These are phyloP conservation scores for Helotiales sp. DNA, from an alignment of 2,329 filamentous ascomycete genomes.

Conservation along the genomic window DNA sequence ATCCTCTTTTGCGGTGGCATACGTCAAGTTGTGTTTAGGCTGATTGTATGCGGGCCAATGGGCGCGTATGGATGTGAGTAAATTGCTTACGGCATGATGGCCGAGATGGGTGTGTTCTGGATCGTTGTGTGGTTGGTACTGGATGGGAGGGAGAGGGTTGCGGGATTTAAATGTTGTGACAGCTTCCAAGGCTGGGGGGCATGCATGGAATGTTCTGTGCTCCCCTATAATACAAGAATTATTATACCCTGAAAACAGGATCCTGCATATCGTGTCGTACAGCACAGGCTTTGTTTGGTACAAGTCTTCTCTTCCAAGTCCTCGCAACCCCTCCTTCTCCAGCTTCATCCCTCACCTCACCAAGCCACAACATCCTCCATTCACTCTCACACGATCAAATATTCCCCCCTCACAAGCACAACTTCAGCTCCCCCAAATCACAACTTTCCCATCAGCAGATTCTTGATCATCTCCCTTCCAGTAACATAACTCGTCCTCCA, in stretches of 20 bases:
- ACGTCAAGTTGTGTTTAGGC: not conserved
- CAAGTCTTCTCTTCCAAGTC: not conserved
- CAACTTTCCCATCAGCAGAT: constrained; percentile 74
- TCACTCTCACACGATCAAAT: not conserved
- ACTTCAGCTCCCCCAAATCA: constrained; percentile 11
- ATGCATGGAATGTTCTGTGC: not conserved
- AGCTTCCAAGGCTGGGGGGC: not conserved
- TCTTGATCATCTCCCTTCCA: constrained; percentile 74
- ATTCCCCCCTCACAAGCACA: not conserved
- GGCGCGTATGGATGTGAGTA: not conserved
- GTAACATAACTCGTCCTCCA: constrained; percentile 80
- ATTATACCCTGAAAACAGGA: not conserved
- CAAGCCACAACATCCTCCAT: not conserved
- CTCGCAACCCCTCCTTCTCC: not conserved
- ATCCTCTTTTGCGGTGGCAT: not conserved
- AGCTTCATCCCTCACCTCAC: not conserved
- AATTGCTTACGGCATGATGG: not conserved
- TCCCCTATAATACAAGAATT: not conserved
- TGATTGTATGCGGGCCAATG: not conserved
- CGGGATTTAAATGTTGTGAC: not conserved
- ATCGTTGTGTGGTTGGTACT: not conserved
- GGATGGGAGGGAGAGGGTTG: not conserved
- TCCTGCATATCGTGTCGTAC: not conserved
- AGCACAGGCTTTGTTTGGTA: not conserved
- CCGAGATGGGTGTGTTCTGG: not conserved